Conservation (phyloP, 768 basidiomycete species). For the Russula sp. region DNA sequence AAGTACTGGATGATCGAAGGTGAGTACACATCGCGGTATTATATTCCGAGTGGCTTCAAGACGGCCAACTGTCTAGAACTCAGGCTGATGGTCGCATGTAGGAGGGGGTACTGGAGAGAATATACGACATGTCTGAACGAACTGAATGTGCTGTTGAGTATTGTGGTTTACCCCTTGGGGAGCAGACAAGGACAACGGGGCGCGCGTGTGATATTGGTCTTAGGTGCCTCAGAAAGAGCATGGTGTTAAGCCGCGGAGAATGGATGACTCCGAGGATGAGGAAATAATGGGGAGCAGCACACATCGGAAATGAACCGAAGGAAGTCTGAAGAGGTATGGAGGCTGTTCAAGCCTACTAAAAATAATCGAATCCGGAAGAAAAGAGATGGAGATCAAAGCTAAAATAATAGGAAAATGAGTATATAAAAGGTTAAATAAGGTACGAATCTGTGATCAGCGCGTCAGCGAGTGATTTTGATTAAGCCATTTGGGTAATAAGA, state of each 20-base stretch:
- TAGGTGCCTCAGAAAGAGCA: neutral
- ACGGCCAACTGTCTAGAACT: no score
- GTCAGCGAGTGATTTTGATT: neutral
- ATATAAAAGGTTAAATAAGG: conserved; percentile 3
- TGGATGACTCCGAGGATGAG: neutral
- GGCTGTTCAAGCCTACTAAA: neutral
- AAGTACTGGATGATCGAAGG: no score
- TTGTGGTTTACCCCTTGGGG: no score
- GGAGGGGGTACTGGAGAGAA: no score
- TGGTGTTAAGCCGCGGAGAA: conserved; percentile 5
- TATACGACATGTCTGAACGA: no score
- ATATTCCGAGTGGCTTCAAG: no score
- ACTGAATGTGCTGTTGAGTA: no score
- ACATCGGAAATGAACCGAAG: conserved; percentile 10
- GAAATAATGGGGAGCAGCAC: neutral
- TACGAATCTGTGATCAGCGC: neutral
- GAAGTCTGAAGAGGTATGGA: neutral
- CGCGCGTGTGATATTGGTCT: no score
- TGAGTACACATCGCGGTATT: no score
- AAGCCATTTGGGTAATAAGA: neutral
- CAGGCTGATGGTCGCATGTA: no score
- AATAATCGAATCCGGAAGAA: neutral
- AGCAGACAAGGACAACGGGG: no score
- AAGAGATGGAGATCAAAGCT: neutral
- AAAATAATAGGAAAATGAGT: neutral